Base-by-base conservation (phyloP, 2,329 filamentous ascomycete species). In the Fusarium sp. region DNA sequence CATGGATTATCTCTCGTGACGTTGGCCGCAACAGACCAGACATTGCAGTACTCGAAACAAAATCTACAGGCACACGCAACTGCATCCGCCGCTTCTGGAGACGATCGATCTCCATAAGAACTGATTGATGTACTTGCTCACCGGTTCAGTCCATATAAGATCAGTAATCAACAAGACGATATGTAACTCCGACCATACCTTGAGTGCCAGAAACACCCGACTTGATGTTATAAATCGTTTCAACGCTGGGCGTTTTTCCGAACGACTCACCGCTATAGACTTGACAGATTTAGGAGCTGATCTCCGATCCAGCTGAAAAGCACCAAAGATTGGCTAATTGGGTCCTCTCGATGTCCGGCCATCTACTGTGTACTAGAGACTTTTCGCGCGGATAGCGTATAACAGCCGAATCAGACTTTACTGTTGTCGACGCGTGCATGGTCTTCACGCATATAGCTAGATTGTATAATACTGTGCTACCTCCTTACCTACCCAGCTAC, bases 221-320 rank as follows among this genome's bases (percentile, higher is more conserved):
- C 39, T 12, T 29, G 15, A 37, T 27, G 33, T 19, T 38, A 7
- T 23, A 19, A 35, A 25, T 35, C 29, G 31, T 44, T n/a, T 33
- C 35, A 35, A 27, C 51, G 58, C 35, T 45, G 48, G 42, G 49
- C 31, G 39, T 25, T 41, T 61, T 35, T 42, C 37, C 44, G 56
- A 57, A 25, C 33, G 25, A 58, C 63, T 74, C 70, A 76, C 71
- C 73, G 65, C 73, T 55, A 54, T 41, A 60, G 61, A 66, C 51
- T 29, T 60, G 51, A 38, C 58, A 56, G 41, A 69, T 52, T 60
- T 38, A 51, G 42, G 38, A 62, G 41, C 23, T 31, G 31, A 21
- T 48, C 29, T 25, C 41, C 56, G 31, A 48, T 55, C 39, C 27
- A 62, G 37, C 60, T 58, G 57, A 70, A 45, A 38, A 44, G 25